Conservation (phyloP, 805 yeast species). For the Metschnikowia baotianmanensis region DNA sequence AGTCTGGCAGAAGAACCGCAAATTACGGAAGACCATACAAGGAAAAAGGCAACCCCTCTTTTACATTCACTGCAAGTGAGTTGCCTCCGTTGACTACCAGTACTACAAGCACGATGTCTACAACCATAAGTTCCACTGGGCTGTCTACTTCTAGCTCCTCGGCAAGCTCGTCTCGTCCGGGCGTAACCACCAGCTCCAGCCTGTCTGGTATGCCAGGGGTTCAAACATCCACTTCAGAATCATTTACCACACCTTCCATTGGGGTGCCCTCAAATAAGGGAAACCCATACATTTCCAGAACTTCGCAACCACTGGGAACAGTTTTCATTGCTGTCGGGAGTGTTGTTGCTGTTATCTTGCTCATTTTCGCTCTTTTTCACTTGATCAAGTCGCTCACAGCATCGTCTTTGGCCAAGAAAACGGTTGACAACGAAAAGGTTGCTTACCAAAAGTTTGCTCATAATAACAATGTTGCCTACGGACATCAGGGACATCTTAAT, state of each 20-base stretch:
- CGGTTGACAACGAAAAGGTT: constrained; percentile 33
- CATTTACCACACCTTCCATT: constrained; percentile 47
- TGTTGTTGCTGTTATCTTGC: constrained; percentile 56
- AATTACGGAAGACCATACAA: background rate
- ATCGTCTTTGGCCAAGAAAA: constrained; percentile 48
- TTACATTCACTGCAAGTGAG: constrained; percentile 1
- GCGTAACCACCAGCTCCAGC: constrained; percentile 1
- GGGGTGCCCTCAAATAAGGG: constrained; percentile 55
- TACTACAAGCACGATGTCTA: constrained; percentile 1
- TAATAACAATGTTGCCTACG: constrained; percentile 31
- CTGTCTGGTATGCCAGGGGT: constrained; percentile 16
- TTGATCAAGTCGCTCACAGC: constrained; percentile 47
- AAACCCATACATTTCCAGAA: constrained; percentile 63
- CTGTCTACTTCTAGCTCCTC: background rate
- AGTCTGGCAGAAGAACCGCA: background rate
- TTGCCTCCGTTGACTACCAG: constrained; percentile 7
- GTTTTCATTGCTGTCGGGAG: constrained; percentile 82
- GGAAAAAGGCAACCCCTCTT: background rate
- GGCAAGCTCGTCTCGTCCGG: background rate
- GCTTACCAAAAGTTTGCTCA: constrained; percentile 32
- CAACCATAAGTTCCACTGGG: background rate
- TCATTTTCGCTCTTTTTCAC: constrained; percentile 54
- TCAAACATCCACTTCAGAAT: constrained; percentile 10
- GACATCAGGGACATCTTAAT: constrained; percentile 11
- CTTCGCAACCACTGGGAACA: constrained; percentile 65